Conservation (phyloP, 2,329 filamentous ascomycete genomes). For the Botrytis medusae region DNA sequence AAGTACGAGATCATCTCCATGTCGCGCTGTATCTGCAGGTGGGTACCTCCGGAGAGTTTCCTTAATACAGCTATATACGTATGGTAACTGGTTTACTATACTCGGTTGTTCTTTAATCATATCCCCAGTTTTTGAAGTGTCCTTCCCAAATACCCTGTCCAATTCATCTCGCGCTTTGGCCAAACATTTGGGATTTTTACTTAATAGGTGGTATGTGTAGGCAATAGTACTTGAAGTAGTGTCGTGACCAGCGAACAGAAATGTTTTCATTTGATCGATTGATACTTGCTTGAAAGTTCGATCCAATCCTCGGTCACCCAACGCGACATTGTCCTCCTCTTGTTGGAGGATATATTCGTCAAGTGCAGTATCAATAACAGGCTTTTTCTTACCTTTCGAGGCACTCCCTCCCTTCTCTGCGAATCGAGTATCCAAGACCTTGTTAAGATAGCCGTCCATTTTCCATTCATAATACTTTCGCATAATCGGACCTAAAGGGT, state of each 20-base stretch:
- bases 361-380: constrained; percentile 31
- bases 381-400: constrained; percentile 21
- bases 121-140: constrained; percentile 21
- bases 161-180: constrained; percentile 29
- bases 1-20: constrained; percentile 23
- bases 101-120: constrained; percentile 26
- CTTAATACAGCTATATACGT: constrained; percentile 32
- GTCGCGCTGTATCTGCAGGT: constrained; percentile 26
- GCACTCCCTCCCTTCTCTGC: constrained; percentile 17
- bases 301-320: constrained; percentile 24
- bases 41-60: constrained; percentile 32
- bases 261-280: constrained; percentile 27
- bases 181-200: constrained; percentile 28
- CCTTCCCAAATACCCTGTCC: constrained; percentile 31
- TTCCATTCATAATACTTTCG: constrained; percentile 29
- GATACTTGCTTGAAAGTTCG: constrained; percentile 27
- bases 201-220: constrained; percentile 30
- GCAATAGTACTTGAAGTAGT: constrained; percentile 31
- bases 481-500: constrained; percentile 28
- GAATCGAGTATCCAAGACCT: constrained; percentile 31
- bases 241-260: constrained; percentile 34
- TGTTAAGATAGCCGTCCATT: constrained; percentile 32
- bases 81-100: constrained; percentile 29
- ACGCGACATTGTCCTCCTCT: constrained; percentile 18
- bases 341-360: constrained; percentile 29